Conservation (phyloP, 2,329 filamentous ascomycete genomes). For the Pseudogymnoascus sp. region DNA sequence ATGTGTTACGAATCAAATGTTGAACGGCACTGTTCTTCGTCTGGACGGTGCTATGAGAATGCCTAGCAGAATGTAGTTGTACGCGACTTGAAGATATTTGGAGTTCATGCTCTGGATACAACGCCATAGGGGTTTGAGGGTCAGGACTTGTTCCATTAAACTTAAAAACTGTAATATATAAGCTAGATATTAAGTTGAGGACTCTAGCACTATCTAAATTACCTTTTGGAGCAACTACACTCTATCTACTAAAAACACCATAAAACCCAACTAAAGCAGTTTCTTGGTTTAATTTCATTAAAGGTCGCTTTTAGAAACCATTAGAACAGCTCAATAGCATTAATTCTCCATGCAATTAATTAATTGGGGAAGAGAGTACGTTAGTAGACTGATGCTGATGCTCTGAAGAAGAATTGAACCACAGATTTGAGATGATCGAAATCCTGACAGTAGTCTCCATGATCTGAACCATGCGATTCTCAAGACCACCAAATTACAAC, state of each 20-base stretch:
- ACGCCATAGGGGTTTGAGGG: neutral
- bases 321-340: neutral
- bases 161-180: neutral
- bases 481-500: constrained; percentile 40
- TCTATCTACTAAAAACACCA: neutral
- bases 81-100: no score
- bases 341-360: neutral
- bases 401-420: no score
- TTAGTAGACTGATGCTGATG: no score
- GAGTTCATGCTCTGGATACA: no score
- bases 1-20: no score
- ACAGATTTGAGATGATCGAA: no score
- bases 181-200: neutral
- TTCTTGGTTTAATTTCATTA: neutral
- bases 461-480: no score
- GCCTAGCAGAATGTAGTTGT: no score
- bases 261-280: neutral
- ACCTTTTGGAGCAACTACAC: neutral
- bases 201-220: neutral
- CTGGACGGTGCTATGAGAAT: no score
- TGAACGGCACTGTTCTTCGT: no score
- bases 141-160: neutral
- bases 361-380: neutral
- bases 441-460: no score
- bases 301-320: neutral